Evolutionary conservation across 495 filamentous ascomycete species (phyloP).

Genomic region (Staphylotrichum longicolle): DNA sequence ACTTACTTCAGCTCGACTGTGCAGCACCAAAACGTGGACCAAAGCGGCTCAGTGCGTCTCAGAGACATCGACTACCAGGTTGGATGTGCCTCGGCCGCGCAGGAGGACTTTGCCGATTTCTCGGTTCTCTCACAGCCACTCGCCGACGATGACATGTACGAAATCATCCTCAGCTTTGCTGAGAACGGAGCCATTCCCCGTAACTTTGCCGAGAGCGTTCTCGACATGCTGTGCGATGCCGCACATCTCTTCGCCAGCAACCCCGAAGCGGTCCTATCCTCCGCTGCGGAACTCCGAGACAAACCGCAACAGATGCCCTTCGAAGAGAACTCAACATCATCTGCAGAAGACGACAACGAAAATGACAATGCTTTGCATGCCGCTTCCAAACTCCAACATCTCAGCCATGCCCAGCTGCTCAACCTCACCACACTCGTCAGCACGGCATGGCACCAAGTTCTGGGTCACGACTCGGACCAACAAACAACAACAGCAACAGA

Average conservation of each 20-base stretch:
- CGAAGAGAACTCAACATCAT: background rate
- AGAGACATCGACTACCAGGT: slow-evolving; percentile 20
- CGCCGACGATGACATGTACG: slow-evolving; percentile 16
- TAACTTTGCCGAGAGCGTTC: slow-evolving; percentile 22
- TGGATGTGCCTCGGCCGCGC: slow-evolving; percentile 20
- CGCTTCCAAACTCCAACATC: background rate
- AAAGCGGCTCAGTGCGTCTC: slow-evolving; percentile 9
- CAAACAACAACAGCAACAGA: background rate
- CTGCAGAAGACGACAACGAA: background rate
- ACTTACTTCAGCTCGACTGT: slow-evolving; percentile 30
- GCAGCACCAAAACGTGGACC: slow-evolving; percentile 35
- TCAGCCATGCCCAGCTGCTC: slow-evolving; percentile 3
- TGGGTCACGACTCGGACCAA: background rate
- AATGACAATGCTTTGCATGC: background rate
- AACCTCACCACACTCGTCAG: slow-evolving; percentile 13
- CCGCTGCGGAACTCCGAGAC: background rate
- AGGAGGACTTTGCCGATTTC: slow-evolving; percentile 28
- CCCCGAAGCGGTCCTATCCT: slow-evolving; percentile 14
- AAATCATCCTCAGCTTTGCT: slow-evolving; percentile 25
- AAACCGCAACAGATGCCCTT: slow-evolving; percentile 12
- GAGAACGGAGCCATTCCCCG: slow-evolving; percentile 22
- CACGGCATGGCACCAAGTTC: slow-evolving; percentile 20
- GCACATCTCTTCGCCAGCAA: slow-evolving; percentile 20
- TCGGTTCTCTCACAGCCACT: slow-evolving; percentile 22
- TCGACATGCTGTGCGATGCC: slow-evolving; percentile 24